Base-by-base conservation (phyloP, 495 filamentous ascomycete species). In the Cercophora samala region DNA sequence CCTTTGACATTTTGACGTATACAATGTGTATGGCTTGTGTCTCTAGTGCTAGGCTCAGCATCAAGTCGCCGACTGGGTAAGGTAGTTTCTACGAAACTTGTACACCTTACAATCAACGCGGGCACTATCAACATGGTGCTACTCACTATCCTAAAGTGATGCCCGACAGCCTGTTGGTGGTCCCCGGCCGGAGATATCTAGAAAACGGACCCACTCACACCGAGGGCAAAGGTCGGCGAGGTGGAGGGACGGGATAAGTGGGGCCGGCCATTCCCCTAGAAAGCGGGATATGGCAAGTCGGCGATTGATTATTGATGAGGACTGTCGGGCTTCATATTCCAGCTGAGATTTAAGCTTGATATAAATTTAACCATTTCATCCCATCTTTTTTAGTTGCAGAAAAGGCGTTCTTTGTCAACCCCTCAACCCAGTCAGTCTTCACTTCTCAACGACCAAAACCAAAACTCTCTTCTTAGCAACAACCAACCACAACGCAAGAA, bases 141-240 rank as follows among this genome's bases (percentile, higher is more conserved):
- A 17, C 37, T 32, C 8, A 32, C 29, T 3, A 32, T 32, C 29
- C 3, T 4, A 17, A 46, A 46, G 13, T 46, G 15, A 46, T 46
- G 37, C 37, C 37, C 37, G 37, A 46, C 37, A 46, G 6, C 37
- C 37, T 9, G 37, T 9, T 46, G 37, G 37, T 54, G 55, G 24
- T 24, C 19, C 61, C 23, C 22, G n/a, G 51, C 37, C 22, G 26
- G 22, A 23, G 21, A 46, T 18, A 46, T 46, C 9, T 6, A 2
- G 26, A n/a, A n/a, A 60, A 46, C 15, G 37, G 37, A 46, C 37
- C 37, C 37, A 46, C 37, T 46, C 37, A 46, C 37, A 46, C 37
- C 37, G 15, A 60, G 24, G 17, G 22, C 29, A 19, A 60, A 42
- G 63, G 63, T 64, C 63, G 63, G 63, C 63, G 58, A 60, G 26